Conservation (phyloP, 495 filamentous ascomycete species). For the Stereocaulon alpinum region DNA sequence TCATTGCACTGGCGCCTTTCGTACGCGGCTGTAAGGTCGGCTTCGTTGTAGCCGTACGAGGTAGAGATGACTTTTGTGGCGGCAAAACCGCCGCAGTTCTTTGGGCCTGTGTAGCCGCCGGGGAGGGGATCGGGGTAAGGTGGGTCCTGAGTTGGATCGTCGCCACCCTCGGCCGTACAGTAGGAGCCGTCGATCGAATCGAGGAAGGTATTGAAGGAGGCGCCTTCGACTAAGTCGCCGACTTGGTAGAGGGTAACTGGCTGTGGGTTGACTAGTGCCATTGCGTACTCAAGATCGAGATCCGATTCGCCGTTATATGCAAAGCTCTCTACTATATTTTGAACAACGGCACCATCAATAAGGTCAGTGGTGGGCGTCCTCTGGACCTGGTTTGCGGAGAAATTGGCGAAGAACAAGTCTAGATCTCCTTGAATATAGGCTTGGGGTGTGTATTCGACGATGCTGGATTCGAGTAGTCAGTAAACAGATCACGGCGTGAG, state of each 20-base stretch:
- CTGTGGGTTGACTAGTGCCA: slow-evolving; percentile 48
- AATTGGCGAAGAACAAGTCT: slow-evolving; percentile 47
- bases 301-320: slow-evolving; percentile 37
- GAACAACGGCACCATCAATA: slow-evolving; percentile 37
- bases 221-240: slow-evolving; percentile 43
- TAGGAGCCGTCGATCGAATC: slow-evolving; percentile 55
- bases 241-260: slow-evolving; percentile 48
- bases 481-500: neutral
- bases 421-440: slow-evolving; percentile 46
- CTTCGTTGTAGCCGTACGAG: slow-evolving; percentile 47
- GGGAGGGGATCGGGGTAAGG: slow-evolving; percentile 38
- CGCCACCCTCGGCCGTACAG: slow-evolving; percentile 39
- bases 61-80: slow-evolving; percentile 52
- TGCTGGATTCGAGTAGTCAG: slow-evolving; percentile 10
- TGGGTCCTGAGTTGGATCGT: slow-evolving; percentile 36
- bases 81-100: slow-evolving; percentile 52
- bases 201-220: slow-evolving; percentile 42
- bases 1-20: slow-evolving; percentile 47
- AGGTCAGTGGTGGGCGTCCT: slow-evolving; percentile 33
- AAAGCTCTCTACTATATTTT: slow-evolving; percentile 21
- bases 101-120: slow-evolving; percentile 44
- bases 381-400: slow-evolving; percentile 34
- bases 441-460: slow-evolving; percentile 37
- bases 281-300: slow-evolving; percentile 42
- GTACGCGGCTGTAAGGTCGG: slow-evolving; percentile 40